A percentile compares a stretch with the other conserved stretches of the same genome.
Evolutionary conservation across 2,329 filamentous ascomycete genomes (phyloP).

Genomic region (Cladobotryum protrusum): DNA sequence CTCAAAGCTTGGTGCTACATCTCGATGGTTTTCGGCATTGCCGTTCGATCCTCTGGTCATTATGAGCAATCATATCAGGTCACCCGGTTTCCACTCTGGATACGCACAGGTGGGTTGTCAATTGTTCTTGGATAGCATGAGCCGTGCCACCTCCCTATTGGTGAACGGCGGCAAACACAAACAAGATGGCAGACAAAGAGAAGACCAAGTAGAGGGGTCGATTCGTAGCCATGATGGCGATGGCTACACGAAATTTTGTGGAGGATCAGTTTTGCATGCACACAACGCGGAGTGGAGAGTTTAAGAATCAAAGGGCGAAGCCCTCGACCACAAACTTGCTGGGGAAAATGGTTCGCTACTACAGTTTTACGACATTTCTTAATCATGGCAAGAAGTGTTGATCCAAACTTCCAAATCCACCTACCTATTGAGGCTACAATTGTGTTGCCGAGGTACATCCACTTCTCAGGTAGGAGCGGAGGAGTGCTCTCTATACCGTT

Average conservation of each 20-base stretch:
- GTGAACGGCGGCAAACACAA: constrained; percentile 8
- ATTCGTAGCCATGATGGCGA: constrained; percentile 9
- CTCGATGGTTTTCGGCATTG: neutral
- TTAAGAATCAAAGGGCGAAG: too few relatives aligned
- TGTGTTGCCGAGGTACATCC: too few relatives aligned
- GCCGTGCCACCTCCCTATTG: constrained; percentile 7
- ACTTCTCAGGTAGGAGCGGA: too few relatives aligned
- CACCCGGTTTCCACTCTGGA: neutral
- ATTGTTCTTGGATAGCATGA: constrained; percentile 4
- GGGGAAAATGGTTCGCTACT: too few relatives aligned
- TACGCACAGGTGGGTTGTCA: constrained; percentile 7
- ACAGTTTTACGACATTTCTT: too few relatives aligned
- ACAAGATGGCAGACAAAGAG: constrained; percentile 3
- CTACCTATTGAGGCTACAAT: too few relatives aligned
- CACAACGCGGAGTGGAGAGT: too few relatives aligned
- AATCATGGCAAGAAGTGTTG: too few relatives aligned
- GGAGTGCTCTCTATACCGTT: too few relatives aligned
- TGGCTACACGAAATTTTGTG: neutral
- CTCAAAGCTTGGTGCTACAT: constrained; percentile 10
- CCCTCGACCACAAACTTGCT: too few relatives aligned
- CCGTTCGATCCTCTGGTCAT: neutral
- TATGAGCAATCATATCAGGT: neutral
- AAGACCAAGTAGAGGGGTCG: constrained; percentile 4
- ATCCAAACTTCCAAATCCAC: too few relatives aligned
- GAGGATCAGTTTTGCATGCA: neutral